Evolutionary conservation across 768 basidiomycete genomes (phyloP).

Genomic region (Amanita rubescens): DNA sequence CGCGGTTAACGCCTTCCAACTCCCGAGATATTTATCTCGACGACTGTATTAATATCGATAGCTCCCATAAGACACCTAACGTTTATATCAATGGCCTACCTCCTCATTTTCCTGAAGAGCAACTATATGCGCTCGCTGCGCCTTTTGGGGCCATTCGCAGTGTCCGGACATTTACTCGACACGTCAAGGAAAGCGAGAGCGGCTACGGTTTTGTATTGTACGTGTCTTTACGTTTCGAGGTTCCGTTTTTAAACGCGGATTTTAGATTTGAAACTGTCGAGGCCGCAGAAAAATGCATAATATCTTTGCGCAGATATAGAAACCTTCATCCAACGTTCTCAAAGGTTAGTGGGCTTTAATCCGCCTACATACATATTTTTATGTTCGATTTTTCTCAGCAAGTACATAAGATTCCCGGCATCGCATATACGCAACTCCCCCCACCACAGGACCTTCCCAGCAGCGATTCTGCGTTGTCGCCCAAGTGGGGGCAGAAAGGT

Average conservation of each 20-base stretch:
- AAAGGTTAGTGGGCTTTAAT: slow-evolving; percentile 41
- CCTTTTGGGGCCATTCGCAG: slow-evolving; percentile 73
- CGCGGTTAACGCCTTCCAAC: neutral
- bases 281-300: slow-evolving; percentile 69
- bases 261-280: slow-evolving; percentile 59
- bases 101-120: slow-evolving; percentile 75
- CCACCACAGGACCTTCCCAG: slow-evolving; percentile 12
- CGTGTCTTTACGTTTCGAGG: slow-evolving; percentile 20
- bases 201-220: slow-evolving; percentile 78
- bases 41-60: slow-evolving; percentile 9
- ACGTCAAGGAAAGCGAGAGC: slow-evolving; percentile 65
- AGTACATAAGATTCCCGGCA: slow-evolving; percentile 81
- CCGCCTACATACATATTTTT: slow-evolving; percentile 5
- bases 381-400: slow-evolving; percentile 24
- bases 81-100: slow-evolving; percentile 87
- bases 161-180: slow-evolving; percentile 78
- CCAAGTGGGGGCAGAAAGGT: slow-evolving; percentile 16
- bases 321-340: slow-evolving; percentile 85
- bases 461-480: neutral
- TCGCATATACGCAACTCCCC: slow-evolving; percentile 43
- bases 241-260: slow-evolving; percentile 4
- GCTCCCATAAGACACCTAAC: slow-evolving; percentile 52
- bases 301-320: slow-evolving; percentile 57
- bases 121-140: slow-evolving; percentile 61
- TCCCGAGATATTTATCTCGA: slow-evolving; percentile 2